Evolutionary conservation across 441 rosid genomes (phyloP).

Genomic region (Populus hybrid): DNA sequence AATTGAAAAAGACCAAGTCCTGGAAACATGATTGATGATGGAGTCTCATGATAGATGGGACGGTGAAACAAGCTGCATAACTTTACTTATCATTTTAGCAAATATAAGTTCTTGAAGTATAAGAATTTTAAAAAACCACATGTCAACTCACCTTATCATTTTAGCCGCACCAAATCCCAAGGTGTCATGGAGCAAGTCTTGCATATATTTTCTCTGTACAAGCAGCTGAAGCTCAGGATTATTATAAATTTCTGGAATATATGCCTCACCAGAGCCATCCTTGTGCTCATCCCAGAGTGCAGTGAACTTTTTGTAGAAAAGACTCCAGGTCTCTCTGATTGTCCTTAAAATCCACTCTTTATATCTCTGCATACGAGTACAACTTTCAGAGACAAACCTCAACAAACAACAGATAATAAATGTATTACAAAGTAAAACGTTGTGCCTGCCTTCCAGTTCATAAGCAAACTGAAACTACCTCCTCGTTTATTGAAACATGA

Average conservation of each 20-base stretch:
- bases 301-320: conserved; percentile 53
- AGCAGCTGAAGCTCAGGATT: conserved; percentile 56
- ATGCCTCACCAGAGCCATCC: conserved; percentile 83
- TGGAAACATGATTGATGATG: no score
- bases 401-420: not conserved
- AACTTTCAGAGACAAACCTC: conserved; percentile 3
- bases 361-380: conserved; percentile 40
- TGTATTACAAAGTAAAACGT: not conserved
- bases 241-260: conserved; percentile 69
- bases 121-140: not conserved
- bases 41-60: no score
- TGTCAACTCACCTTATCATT: conserved; percentile 69
- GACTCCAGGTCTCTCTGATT: conserved; percentile 68
- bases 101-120: not conserved
- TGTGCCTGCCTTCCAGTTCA: conserved; percentile 2
- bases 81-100: no score
- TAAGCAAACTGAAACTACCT: not conserved
- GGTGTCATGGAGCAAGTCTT: conserved; percentile 66
- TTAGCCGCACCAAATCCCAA: conserved; percentile 95
- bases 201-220: conserved; percentile 53
- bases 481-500: no score
- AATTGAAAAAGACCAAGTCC: no score
- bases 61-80: no score
- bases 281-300: conserved; percentile 69
- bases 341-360: conserved; percentile 74